Base-by-base conservation (phyloP, 2,329 filamentous ascomycete genomes). In the Penicillium sp. region DNA sequence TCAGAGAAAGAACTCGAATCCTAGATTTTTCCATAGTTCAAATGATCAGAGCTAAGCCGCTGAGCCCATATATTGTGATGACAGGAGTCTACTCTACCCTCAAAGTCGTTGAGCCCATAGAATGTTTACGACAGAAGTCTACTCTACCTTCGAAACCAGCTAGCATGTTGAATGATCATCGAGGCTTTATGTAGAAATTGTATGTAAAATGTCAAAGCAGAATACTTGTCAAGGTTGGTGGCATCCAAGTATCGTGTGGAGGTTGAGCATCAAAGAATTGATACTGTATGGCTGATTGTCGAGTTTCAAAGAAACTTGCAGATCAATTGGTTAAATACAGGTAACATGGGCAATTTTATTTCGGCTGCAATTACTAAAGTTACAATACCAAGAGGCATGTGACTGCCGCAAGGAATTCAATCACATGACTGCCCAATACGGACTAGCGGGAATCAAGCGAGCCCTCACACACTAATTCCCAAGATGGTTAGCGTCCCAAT, bases 361-460 rank as follows among this genome's bases (percentile, higher is more conserved):
- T 27, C 6, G 18, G 25, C 12, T 25, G 6, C 1, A 4, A 27
- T 29, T 33, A 14, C 15, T 2, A 2, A 26, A 12, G 18, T 49
- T 51, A 54, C 55, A n/a, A 41, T 40, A 46, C 50, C 18, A 20
- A 0, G 1, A 1, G 18, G 40, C 46, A 49, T 35, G 46, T 49
- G 46, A 46, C 3, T 7, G 7, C 0, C 15, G 5, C 2, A 2
- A 12, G 7, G 11, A 4, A 12, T 7, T 11, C 11, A 18, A 26
- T 46, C 50, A 52, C 31, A n/a, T 52, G 42, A 52, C 51, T 22
- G n/a, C 57, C 55, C 1, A 26, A 49, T 62, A 25, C 1, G 49
- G 61, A 2, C 53, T 72, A 72, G 67, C 43, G 51, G 40, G 2
- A 6, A 14, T 40, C 68, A 73, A 72, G 70, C 72, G 72, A 73